phyloP scores from a whole-genome alignment of 495 filamentous ascomycete species.

The Aspergillus sclerotioniger region DNA sequence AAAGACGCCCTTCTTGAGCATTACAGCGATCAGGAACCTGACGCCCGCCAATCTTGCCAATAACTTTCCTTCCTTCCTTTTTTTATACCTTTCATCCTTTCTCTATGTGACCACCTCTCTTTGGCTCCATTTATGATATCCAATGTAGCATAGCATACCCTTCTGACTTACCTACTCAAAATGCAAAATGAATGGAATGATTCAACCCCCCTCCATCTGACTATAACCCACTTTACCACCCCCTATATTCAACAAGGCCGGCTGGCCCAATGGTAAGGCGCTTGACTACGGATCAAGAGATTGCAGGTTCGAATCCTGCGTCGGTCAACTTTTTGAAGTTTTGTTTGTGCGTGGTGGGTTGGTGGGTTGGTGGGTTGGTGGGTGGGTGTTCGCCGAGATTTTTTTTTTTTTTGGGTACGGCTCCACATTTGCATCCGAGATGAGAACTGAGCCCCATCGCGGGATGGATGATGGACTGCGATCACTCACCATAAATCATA shows the following conservation, averaged over 20 bases:
- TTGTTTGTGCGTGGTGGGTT: neutral
- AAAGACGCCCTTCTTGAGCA: constrained; percentile 17
- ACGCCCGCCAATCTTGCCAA: constrained; percentile 7
- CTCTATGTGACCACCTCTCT: neutral
- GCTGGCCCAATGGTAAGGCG: constrained; percentile 70
- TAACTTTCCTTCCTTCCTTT: constrained; percentile 14
- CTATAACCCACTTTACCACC: neutral
- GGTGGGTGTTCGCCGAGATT: too few relatives aligned
- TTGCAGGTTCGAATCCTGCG: constrained; percentile 50
- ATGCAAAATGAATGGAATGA: constrained; percentile 6
- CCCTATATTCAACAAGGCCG: constrained; percentile 23
- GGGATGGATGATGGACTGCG: too few relatives aligned
- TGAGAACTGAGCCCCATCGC: too few relatives aligned
- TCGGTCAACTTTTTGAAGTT: constrained; percentile 37
- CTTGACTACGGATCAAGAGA: constrained; percentile 72
- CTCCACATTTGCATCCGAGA: neutral
- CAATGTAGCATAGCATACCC: constrained; percentile 9
- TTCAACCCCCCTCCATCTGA: neutral
- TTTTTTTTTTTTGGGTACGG: neutral
- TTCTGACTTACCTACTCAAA: neutral
- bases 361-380: too few relatives aligned
- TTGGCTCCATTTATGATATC: constrained; percentile 5
- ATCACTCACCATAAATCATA: too few relatives aligned
- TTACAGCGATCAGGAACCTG: constrained; percentile 13
- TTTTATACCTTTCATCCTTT: constrained; percentile 13